Evolutionary conservation across 495 filamentous ascomycete genomes (phyloP).

Genomic region (Lentithecium fluviatile): DNA sequence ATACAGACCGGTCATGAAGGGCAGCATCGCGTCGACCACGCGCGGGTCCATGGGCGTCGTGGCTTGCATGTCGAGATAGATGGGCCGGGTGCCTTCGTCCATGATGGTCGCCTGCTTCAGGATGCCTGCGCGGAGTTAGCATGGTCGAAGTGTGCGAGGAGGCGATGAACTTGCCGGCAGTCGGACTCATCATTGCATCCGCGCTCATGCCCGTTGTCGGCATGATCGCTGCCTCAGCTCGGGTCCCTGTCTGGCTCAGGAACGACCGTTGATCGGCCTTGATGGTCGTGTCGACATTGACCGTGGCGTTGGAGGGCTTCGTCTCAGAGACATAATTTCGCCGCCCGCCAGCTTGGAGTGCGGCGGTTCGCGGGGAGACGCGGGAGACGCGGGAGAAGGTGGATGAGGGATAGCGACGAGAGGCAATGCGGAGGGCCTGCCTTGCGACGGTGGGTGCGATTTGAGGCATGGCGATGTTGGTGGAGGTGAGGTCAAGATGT

Average conservation of each 20-base stretch:
- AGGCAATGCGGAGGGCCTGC: constrained; percentile 72
- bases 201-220: constrained; percentile 59
- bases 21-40: constrained; percentile 95
- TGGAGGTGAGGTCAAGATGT: not conserved
- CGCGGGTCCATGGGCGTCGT: constrained; percentile 95
- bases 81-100: constrained; percentile 90
- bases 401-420: constrained; percentile 40
- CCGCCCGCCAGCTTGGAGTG: constrained; percentile 46
- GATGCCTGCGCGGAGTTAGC: constrained; percentile 54
- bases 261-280: constrained; percentile 80
- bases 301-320: constrained; percentile 74
- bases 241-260: constrained; percentile 65
- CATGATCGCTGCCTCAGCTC: constrained; percentile 54
- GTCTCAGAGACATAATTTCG: constrained; percentile 83
- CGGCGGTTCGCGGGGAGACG: constrained; percentile 45
- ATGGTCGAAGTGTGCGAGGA: not conserved
- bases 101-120: constrained; percentile 90
- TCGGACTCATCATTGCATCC: constrained; percentile 73
- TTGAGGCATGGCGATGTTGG: constrained; percentile 61
- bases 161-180: constrained; percentile 55
- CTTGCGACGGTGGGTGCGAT: constrained; percentile 70
- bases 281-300: constrained; percentile 78
- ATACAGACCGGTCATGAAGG: constrained; percentile 88
- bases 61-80: constrained; percentile 98
- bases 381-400: constrained; percentile 34